These are phyloP conservation scores for Pichia sp. DNA, from an alignment of 1,139 yeast genomes.

Conservation along the genomic window DNA sequence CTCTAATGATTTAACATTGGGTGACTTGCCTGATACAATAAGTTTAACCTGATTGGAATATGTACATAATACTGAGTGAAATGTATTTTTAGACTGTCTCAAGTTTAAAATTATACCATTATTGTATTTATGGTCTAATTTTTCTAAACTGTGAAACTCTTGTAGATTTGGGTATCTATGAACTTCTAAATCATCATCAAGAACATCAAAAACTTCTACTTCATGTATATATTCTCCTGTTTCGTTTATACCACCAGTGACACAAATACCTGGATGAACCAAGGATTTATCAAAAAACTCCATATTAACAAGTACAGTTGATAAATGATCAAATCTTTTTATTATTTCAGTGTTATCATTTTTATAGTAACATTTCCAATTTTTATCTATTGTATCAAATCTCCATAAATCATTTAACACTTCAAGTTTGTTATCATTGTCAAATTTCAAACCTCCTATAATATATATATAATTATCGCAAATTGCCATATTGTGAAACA, in stretches of 20 bases:
- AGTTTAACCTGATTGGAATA: conserved; percentile 3
- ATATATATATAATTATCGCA: conserved; percentile 45
- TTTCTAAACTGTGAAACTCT: conserved; percentile 1
- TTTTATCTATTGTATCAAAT: conserved; percentile 43
- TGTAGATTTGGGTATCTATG: neutral
- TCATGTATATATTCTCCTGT: conserved; percentile 37
- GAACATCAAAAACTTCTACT: conserved; percentile 49
- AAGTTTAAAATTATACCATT: neutral
- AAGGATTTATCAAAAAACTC: conserved; percentile 35
- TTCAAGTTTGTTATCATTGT: conserved; percentile 30
- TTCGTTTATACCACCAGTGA: conserved; percentile 55
- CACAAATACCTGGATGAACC: conserved; percentile 48
- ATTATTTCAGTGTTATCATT: conserved; percentile 24
- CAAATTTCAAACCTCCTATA: conserved; percentile 53
- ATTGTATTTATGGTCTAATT: neutral
- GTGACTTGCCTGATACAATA: conserved; percentile 11
- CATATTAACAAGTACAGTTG: conserved; percentile 40
- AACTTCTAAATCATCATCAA: conserved; percentile 39
- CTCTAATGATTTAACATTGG: conserved; percentile 8
- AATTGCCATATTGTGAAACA: conserved; percentile 52
- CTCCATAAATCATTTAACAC: conserved; percentile 65
- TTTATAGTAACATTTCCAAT: conserved; percentile 46
- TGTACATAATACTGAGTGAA: conserved; percentile 2
- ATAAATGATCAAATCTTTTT: conserved; percentile 46
- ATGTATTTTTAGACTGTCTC: conserved; percentile 5